Evolutionary conservation across 2,329 filamentous ascomycete genomes (phyloP).

Genomic region (Fusarium pseudocircinatum): DNA sequence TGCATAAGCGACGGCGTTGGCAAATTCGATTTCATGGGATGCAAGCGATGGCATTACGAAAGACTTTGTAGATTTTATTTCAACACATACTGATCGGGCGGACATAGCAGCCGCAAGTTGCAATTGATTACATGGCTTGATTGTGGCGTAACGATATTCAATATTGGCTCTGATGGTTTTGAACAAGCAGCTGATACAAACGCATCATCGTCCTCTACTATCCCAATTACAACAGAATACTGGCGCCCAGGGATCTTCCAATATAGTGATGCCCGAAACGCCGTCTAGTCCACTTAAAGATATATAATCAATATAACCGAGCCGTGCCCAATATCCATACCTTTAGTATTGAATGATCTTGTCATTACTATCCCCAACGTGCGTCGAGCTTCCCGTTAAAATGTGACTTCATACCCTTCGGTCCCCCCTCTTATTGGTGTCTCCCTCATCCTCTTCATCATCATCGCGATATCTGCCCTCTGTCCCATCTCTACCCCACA

Average conservation of each 20-base stretch:
- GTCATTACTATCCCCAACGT: slow-evolving; percentile 2
- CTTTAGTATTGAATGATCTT: not conserved
- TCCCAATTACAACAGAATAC: not conserved
- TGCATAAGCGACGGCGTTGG: slow-evolving; percentile 48
- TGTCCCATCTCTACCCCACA: slow-evolving; percentile 60
- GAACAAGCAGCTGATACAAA: not conserved
- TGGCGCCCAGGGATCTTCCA: not conserved
- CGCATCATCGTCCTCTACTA: not conserved
- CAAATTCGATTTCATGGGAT: slow-evolving; percentile 9
- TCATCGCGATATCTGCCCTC: slow-evolving; percentile 48
- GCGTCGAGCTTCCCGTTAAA: not conserved
- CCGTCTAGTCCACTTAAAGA: slow-evolving; percentile 28
- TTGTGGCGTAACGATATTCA: slow-evolving; percentile 35
- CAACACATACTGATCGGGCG: not conserved
- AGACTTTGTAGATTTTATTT: not conserved
- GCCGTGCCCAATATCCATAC: not conserved
- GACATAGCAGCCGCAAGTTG: slow-evolving; percentile 11
- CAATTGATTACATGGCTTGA: slow-evolving; percentile 6
- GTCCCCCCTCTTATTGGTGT: slow-evolving; percentile 22
- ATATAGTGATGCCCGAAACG: slow-evolving; percentile 31
- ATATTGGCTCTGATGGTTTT: slow-evolving; percentile 20
- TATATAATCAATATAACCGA: not conserved
- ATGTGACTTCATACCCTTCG: not conserved
- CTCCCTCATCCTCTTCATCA: slow-evolving; percentile 43
- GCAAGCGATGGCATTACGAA: slow-evolving; percentile 27